Evolutionary conservation across 768 basidiomycete genomes (phyloP), one percentile per base, ranked within the genome.

Genomic region (Tricholoma hemisulphureum): DNA sequence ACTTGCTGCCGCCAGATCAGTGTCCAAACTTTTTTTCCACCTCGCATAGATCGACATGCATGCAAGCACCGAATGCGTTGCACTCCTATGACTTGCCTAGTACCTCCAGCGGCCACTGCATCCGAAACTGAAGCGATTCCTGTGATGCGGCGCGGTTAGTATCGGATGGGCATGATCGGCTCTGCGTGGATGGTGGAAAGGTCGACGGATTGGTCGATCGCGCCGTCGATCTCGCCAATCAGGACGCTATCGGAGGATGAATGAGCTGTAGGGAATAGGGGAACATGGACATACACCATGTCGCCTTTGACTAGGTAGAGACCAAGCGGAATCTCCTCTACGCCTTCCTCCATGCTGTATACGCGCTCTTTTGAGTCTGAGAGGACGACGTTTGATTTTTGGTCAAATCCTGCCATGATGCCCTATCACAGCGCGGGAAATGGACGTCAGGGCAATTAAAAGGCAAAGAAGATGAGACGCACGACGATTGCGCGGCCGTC

Each of bases 281-380:
- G 50, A 23, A 35, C 8, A 46, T 6, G 55, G 53, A 85, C 93
- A 72, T 66, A 98, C 97, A 96, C 95, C 82, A 95, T 95, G 70
- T 99, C 97, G 2, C 97, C 97, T 67, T 98, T 95, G 69, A 99
- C 94, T 67, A 99, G 87, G 73, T 99, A 98, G 45, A 98, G 79
- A 0, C 97, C 97, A 23, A 98, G 79, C 0, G 93, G 91, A 9
- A 95, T 86, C 79, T 98, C 95, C 73, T 98, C 93, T 24, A 97
- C 94, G 37, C 91, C 90, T 66, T 92, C 91, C 14, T 99, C 97
- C 53, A 83, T 74, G 67, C 89, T 91, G 72, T 91, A 98, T 31
- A 98, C 87, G 64, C 96, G 87, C 71, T 99, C 97, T 68, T 89
- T 93, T 57, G 88, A 91, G 69, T 95, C 92, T 13, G 95, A 89